Percentiles rank a stretch among this genome's conserved stretches.
phyloP scores from a whole-genome alignment of 257 asterid genomes.

The Mitragyna speciosa region DNA sequence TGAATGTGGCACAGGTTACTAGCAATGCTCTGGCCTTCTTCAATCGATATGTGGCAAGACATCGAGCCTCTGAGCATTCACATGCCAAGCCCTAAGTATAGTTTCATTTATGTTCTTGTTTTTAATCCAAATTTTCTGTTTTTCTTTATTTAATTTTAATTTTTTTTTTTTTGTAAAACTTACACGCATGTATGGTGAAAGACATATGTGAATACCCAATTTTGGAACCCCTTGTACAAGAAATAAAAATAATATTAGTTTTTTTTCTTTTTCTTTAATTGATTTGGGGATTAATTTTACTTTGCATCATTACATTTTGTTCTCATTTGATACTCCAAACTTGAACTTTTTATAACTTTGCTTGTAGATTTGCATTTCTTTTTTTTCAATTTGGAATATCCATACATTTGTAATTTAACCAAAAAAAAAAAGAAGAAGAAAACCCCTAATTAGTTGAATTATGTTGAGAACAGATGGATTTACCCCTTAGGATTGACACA shows the following conservation, averaged over 20 bases:
- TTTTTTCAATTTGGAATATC: too few relatives aligned
- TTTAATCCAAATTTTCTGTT: neutral
- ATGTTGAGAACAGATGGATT: neutral
- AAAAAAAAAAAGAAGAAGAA: too few relatives aligned
- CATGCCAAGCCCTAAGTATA: conserved; percentile 10
- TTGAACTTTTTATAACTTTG: too few relatives aligned
- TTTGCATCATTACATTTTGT: too few relatives aligned
- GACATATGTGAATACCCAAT: conserved; percentile 32
- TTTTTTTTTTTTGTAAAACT: neutral
- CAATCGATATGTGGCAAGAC: conserved; percentile 50
- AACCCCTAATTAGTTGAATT: neutral
- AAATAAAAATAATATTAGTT: neutral
- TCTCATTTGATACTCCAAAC: neutral
- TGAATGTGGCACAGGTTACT: conserved; percentile 55
- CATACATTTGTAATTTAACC: too few relatives aligned
- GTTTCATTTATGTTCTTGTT: neutral
- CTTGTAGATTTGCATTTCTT: too few relatives aligned
- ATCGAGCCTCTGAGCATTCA: conserved; percentile 27
- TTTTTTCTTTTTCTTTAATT: too few relatives aligned
- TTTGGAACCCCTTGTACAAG: conserved; percentile 28
- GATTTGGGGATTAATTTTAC: neutral
- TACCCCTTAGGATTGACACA: neutral
- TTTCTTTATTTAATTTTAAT: neutral
- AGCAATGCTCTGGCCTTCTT: conserved; percentile 59
- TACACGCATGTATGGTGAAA: conserved; percentile 12